phyloP scores from a whole-genome alignment of 768 basidiomycete species.

The Jaapia argillacea region DNA sequence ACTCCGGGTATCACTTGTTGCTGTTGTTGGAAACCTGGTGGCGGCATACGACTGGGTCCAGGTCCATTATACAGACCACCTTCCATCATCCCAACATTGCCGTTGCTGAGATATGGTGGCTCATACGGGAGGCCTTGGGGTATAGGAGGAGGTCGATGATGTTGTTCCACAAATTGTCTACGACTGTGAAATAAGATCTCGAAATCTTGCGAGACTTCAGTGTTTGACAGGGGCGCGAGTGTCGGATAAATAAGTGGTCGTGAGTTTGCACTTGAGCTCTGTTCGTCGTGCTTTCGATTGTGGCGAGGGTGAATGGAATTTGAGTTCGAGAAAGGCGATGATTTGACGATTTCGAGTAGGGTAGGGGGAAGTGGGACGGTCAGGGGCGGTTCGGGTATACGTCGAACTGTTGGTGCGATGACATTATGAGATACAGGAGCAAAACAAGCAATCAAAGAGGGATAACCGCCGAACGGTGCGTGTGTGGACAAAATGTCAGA shows the following conservation, averaged over 20 bases:
- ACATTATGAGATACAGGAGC: too few relatives aligned
- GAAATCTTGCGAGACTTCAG: constrained; percentile 22
- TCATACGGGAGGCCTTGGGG: background rate
- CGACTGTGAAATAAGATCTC: constrained; percentile 18
- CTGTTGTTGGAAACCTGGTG: background rate
- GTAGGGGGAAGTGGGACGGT: constrained; percentile 47
- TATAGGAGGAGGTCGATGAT: constrained; percentile 3
- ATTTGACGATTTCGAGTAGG: constrained; percentile 57
- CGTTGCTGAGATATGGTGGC: too few relatives aligned
- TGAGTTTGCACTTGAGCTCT: constrained; percentile 4
- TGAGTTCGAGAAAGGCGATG: constrained; percentile 36
- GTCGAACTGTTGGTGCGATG: constrained; percentile 47
- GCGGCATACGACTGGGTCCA: background rate
- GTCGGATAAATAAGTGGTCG: constrained; percentile 18
- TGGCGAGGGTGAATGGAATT: constrained; percentile 7
- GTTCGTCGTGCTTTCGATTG: constrained; percentile 7
- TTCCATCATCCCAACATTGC: background rate
- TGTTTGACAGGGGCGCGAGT: constrained; percentile 16
- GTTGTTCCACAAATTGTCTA: constrained; percentile 8
- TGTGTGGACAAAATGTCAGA: constrained; percentile 2
- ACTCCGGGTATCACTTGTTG: background rate
- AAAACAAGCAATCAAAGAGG: too few relatives aligned
- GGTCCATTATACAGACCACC: background rate
- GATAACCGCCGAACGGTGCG: background rate
- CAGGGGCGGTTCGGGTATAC: constrained; percentile 45